A percentile compares a stretch with the other conserved stretches of the same genome.
These are phyloP conservation scores for Trichoderma asperelloides DNA, from an alignment of 495 filamentous ascomycete species.

Conservation along the genomic window DNA sequence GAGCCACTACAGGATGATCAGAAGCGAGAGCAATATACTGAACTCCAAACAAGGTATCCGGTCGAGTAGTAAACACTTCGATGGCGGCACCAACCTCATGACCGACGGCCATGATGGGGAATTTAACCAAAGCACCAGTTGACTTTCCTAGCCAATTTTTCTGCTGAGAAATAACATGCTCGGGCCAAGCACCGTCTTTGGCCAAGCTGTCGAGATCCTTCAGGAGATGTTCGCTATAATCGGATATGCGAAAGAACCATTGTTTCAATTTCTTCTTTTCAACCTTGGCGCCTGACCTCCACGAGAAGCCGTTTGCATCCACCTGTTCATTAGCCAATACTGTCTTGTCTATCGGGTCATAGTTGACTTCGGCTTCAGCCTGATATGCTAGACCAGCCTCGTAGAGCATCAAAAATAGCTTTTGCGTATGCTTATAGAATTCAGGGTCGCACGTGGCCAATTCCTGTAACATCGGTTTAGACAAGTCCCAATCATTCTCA, in stretches of 20 bases:
- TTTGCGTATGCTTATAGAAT: constrained; percentile 85
- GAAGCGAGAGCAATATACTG: constrained; percentile 75
- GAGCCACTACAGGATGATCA: constrained; percentile 59
- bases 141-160: constrained; percentile 83
- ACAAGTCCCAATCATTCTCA: too few relatives aligned
- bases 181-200: constrained; percentile 61
- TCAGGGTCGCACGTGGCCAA: constrained; percentile 70
- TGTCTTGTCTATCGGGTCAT: constrained; percentile 81
- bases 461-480: constrained; percentile 44
- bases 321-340: constrained; percentile 91
- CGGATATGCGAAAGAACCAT: constrained; percentile 83
- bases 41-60: constrained; percentile 76
- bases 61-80: constrained; percentile 75
- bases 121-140: constrained; percentile 60
- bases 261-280: constrained; percentile 73
- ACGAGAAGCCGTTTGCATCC: constrained; percentile 71
- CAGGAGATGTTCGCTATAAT: constrained; percentile 64
- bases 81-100: constrained; percentile 35
- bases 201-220: constrained; percentile 59
- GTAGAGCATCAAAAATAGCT: constrained; percentile 67
- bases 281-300: constrained; percentile 80
- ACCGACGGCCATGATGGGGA: constrained; percentile 41
- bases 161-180: constrained; percentile 75
- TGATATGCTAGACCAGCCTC: constrained; percentile 69
- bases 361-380: constrained; percentile 74